Evolutionary conservation across 73 alveolate species (phyloP).

Genomic region (Tetrahymena thermophila): DNA sequence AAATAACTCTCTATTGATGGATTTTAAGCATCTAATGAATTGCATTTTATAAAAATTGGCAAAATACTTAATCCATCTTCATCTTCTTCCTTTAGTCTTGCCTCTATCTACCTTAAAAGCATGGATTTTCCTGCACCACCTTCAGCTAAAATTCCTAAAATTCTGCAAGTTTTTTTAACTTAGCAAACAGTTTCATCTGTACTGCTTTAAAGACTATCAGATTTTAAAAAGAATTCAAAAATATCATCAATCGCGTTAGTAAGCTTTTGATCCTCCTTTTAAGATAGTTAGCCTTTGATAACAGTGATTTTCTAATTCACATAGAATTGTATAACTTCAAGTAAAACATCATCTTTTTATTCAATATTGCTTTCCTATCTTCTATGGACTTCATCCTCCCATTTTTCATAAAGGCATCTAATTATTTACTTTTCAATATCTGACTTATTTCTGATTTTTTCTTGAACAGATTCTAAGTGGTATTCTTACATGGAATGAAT

Average conservation of each 20-base stretch:
- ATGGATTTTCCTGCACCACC: background rate
- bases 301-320: background rate
- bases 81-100: background rate
- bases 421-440: background rate
- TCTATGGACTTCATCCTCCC: background rate
- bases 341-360: background rate
- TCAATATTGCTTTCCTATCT: background rate
- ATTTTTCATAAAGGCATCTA: background rate
- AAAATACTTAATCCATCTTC: background rate
- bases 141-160: background rate
- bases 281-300: background rate
- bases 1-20: background rate
- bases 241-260: background rate
- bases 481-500: background rate
- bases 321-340: background rate
- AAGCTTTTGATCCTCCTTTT: background rate
- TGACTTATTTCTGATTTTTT: background rate
- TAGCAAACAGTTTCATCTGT: background rate
- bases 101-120: background rate
- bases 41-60: background rate
- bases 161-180: background rate
- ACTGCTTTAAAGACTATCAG: background rate
- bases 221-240: background rate
- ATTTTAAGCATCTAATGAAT: background rate
- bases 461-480: background rate